These are phyloP conservation scores for Domatiomyces globalis DNA, from an alignment of 2,329 filamentous ascomycete species.

Conservation along the genomic window DNA sequence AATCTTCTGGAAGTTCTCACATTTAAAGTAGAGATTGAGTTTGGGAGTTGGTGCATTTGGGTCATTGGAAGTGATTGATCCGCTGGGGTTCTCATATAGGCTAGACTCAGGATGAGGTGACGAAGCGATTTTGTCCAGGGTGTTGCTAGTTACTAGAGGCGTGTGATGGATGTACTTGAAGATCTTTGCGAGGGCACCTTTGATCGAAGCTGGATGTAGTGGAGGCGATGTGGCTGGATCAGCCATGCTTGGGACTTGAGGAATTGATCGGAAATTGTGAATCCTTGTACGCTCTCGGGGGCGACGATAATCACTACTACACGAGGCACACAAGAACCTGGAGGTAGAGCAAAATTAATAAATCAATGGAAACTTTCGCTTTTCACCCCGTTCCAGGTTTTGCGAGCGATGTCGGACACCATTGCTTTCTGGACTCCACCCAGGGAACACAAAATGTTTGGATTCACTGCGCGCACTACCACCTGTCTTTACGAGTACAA, in stretches of 20 bases:
- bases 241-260: conserved; percentile 26
- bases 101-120: conserved; percentile 40
- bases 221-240: conserved; percentile 38
- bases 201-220: conserved; percentile 58
- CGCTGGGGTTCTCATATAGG: conserved; percentile 27
- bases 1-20: conserved; percentile 79
- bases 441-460: background rate
- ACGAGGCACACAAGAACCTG: too few species aligned
- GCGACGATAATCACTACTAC: too few species aligned
- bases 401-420: too few species aligned
- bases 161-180: conserved; percentile 65
- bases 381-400: too few species aligned
- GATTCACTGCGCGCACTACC: background rate
- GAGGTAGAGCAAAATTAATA: too few species aligned
- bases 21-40: conserved; percentile 80
- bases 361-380: too few species aligned
- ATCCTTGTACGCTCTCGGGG: too few species aligned
- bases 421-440: too few species aligned
- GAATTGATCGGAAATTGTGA: too few species aligned
- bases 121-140: conserved; percentile 61
- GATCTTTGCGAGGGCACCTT: conserved; percentile 59
- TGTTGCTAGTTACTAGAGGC: conserved; percentile 65
- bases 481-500: background rate
- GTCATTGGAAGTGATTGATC: conserved; percentile 23
- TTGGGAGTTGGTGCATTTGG: conserved; percentile 37